Evolutionary conservation across 148 eudicot species (phyloP), one percentile per base, ranked within the genome.

Genomic region (Rhododendron henanense): DNA sequence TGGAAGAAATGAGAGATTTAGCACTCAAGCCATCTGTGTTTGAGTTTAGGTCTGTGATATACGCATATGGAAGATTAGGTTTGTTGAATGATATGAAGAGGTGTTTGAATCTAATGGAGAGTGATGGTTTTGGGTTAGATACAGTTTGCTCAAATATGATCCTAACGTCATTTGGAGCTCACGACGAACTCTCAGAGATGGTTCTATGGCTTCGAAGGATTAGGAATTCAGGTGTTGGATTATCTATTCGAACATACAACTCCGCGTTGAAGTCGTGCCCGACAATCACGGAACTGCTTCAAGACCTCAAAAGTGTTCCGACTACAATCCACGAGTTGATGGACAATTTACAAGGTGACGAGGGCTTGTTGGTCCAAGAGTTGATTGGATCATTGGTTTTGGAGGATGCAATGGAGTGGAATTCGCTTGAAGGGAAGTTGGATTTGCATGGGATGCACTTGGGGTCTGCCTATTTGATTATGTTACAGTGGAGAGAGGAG

Each of bases 361-460:
- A 96, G 80, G 91, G 87, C 65, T 71, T 84, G 77, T 59, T 95
- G 91, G 92, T 95, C n/a, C 84, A 86, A 25, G 93, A 90, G 83
- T 83, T 95, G 92, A 61, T 86, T n/a, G 86, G 81, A 23, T 91
- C 96, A 31, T 82, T 89, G 3, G 87, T 92, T 75, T 53, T 95
- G 50, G 90, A 90, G 50, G 88, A 88, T 83, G 79, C 87, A 11
- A 88, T 96, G 78, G 92, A 89, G 41, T 94, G 96, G 96, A 84
- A 84, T 74, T 81, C 85, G 51, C 33, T 83, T 37, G 95, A 91
- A 82, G 85, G 90, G 83, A 93, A 94, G 90, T 87, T 96, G 82
- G 98, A 96, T 93, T 89, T 96, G 88, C 99, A 96, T 83, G 99
- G 97, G 69, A 94, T 94, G 98, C 97, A 94, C 87, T 78, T 91